A percentile compares a stretch with the other conserved stretches of the same genome.
phyloP scores from a whole-genome alignment of 371 early-diverging fungal genomes.

The Mortierella sp. region DNA sequence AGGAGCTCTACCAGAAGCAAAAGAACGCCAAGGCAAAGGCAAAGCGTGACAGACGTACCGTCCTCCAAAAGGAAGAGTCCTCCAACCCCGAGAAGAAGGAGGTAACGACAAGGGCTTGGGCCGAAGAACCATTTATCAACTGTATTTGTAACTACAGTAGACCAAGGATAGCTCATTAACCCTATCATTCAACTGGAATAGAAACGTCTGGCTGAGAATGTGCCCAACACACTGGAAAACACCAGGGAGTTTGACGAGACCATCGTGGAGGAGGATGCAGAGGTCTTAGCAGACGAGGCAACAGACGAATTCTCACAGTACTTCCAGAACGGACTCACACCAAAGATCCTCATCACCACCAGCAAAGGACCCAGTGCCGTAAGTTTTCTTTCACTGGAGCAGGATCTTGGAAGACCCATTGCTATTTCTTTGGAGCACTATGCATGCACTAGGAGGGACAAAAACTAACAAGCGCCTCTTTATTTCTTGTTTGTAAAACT shows the following conservation, averaged over 20 bases:
- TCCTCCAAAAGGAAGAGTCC: constrained; percentile 84
- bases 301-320: constrained; percentile 94
- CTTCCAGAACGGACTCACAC: constrained; percentile 84
- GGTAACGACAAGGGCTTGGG: constrained; percentile 49
- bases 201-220: constrained; percentile 91
- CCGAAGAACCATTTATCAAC: background rate
- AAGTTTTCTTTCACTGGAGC: constrained; percentile 28
- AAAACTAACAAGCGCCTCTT: background rate
- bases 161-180: background rate
- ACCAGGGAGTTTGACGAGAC: constrained; percentile 96
- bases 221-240: constrained; percentile 94
- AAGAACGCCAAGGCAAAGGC: constrained; percentile 78
- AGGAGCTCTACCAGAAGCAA: constrained; percentile 80
- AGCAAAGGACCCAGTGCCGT: constrained; percentile 73
- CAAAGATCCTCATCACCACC: constrained; percentile 97
- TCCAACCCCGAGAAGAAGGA: constrained; percentile 91
- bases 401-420: background rate
- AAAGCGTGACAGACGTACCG: constrained; percentile 82
- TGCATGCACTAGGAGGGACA: background rate
- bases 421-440: background rate
- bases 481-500: background rate
- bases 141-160: background rate
- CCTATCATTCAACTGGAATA: constrained; percentile 30
- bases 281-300: constrained; percentile 90
- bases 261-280: constrained; percentile 86